phyloP scores from a whole-genome alignment of 2,329 filamentous ascomycete genomes.

The Sarocladium oryzae region DNA sequence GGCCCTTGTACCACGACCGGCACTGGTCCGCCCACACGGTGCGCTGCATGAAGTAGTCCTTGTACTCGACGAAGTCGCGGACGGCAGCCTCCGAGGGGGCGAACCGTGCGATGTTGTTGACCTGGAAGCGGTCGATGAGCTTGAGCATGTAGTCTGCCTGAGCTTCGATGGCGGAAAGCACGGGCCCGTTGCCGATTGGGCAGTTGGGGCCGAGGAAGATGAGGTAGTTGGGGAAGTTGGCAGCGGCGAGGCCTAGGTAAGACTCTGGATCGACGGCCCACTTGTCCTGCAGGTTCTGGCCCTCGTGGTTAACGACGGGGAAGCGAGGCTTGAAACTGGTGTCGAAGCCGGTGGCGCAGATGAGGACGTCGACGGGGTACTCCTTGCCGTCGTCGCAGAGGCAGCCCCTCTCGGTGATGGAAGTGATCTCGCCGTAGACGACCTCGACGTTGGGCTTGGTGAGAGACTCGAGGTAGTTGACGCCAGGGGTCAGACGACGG shows the following conservation, averaged over 20 bases:
- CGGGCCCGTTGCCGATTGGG: slow-evolving; percentile 43
- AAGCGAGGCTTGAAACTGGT: slow-evolving; percentile 43
- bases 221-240: slow-evolving; percentile 43
- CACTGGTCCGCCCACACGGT: slow-evolving; percentile 44
- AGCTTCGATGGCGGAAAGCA: slow-evolving; percentile 44
- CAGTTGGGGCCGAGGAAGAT: slow-evolving; percentile 22
- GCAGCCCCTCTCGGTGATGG: slow-evolving; percentile 41
- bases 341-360: slow-evolving; percentile 50
- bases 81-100: slow-evolving; percentile 19
- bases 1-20: slow-evolving; percentile 45
- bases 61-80: slow-evolving; percentile 10
- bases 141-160: slow-evolving; percentile 46
- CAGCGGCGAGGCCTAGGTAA: slow-evolving; percentile 45
- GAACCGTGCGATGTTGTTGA: slow-evolving; percentile 21
- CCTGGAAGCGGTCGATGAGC: slow-evolving; percentile 36
- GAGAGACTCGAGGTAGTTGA: slow-evolving; percentile 39
- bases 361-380: slow-evolving; percentile 42
- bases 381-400: slow-evolving; percentile 39
- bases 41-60: slow-evolving; percentile 40
- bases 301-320: slow-evolving; percentile 38
- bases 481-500: slow-evolving; percentile 41
- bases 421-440: slow-evolving; percentile 36
- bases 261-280: slow-evolving; percentile 38
- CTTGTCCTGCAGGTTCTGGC: slow-evolving; percentile 38
- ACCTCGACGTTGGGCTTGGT: slow-evolving; percentile 39